Percentiles rank a stretch among this genome's conserved stretches.
Conservation (phyloP, 2,329 filamentous ascomycete genomes). For the Talaromyces pinophilus region DNA sequence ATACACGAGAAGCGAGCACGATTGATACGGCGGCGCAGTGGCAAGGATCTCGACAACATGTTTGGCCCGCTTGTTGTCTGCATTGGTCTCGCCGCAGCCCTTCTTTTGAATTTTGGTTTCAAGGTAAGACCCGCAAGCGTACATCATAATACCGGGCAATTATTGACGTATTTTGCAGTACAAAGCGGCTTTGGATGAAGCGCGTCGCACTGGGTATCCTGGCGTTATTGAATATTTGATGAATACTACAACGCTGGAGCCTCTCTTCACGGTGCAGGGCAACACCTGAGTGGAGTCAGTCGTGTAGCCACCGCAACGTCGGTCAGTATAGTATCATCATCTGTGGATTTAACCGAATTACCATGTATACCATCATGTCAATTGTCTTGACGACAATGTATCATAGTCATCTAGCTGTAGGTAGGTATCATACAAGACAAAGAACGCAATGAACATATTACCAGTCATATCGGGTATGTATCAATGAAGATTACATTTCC, state of each 20-base stretch:
- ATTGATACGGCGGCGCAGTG: slow-evolving; percentile 82
- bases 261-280: not conserved
- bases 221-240: not conserved
- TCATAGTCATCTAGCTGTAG: not conserved
- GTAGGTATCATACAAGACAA: not conserved
- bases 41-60: slow-evolving; percentile 89
- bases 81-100: slow-evolving; percentile 71
- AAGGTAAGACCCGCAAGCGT: slow-evolving; percentile 50
- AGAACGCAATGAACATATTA: not conserved
- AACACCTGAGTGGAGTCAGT: not conserved
- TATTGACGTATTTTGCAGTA: not conserved
- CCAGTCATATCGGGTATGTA: not conserved
- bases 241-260: not conserved
- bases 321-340: not conserved
- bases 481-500: not conserved
- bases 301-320: not conserved
- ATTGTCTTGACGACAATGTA: not conserved
- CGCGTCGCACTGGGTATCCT: not conserved
- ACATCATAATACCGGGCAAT: not conserved
- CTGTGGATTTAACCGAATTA: not conserved
- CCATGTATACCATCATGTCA: not conserved
- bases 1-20: slow-evolving; percentile 74
- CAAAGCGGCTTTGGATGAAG: slow-evolving; percentile 8
- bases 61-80: slow-evolving; percentile 83
- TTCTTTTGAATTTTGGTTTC: slow-evolving; percentile 86